These are phyloP conservation scores for Cyphellophora europaea DNA, from an alignment of 2,329 filamentous ascomycete genomes.

Conservation along the genomic window DNA sequence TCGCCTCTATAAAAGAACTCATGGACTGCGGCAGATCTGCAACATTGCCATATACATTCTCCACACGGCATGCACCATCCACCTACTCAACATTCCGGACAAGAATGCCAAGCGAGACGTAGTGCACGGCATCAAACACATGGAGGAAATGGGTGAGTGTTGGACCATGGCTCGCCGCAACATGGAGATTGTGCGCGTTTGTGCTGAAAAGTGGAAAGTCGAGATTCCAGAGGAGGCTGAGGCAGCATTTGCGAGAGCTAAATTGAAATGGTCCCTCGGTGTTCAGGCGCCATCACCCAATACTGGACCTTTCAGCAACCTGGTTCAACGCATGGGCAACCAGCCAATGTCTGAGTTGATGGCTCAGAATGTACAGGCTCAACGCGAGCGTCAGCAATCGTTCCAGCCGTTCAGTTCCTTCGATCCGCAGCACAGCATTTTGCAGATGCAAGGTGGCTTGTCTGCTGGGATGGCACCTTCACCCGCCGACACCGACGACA, in stretches of 20 bases:
- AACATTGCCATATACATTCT: constrained; percentile 95
- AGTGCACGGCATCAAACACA: constrained; percentile 77
- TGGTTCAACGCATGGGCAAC: constrained; percentile 16
- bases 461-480: constrained; percentile 9
- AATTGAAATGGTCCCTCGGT: constrained; percentile 58
- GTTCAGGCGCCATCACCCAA: constrained; percentile 39
- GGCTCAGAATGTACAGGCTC: constrained; percentile 12
- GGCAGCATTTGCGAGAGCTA: constrained; percentile 64
- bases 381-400: constrained; percentile 20
- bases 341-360: constrained; percentile 11
- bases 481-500: constrained; percentile 10
- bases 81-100: constrained; percentile 84
- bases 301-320: constrained; percentile 36
- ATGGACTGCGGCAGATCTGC: constrained; percentile 85
- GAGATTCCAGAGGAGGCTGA: constrained; percentile 77
- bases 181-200: constrained; percentile 72
- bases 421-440: constrained; percentile 11
- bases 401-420: constrained; percentile 12
- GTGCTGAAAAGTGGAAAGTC: constrained; percentile 83
- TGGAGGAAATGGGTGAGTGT: constrained; percentile 91
- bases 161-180: constrained; percentile 87
- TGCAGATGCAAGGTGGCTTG: constrained; percentile 7
- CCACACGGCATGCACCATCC: constrained; percentile 89
- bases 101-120: constrained; percentile 86
- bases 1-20: constrained; percentile 83